phyloP scores from a whole-genome alignment of 1,284 basidiomycete genomes.

The Ceratobasidium theobromae region DNA sequence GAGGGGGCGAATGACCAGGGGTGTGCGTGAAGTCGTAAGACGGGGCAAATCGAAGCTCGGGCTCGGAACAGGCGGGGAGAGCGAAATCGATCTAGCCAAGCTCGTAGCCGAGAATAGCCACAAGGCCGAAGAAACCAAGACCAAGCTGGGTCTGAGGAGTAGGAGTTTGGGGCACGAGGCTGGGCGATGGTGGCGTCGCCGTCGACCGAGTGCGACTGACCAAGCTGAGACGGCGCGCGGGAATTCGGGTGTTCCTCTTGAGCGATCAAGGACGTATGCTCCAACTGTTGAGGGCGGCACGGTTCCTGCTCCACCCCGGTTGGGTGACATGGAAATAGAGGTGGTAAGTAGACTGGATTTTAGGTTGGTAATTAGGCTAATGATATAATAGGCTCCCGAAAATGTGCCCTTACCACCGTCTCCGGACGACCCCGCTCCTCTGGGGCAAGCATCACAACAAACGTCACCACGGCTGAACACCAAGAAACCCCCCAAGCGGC shows the following conservation, averaged over 20 bases:
- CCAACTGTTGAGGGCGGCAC: not conserved
- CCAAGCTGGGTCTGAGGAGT: not conserved
- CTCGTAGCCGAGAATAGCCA: not conserved
- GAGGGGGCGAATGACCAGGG: not conserved
- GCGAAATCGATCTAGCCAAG: conserved; percentile 21
- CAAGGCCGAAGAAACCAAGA: not conserved
- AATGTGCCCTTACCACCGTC: too few relatives aligned
- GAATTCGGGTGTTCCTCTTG: conserved; percentile 10
- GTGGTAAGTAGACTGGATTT: not conserved
- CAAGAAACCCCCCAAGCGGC: conserved; percentile 12
- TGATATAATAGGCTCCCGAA: too few relatives aligned
- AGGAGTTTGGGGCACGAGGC: not conserved
- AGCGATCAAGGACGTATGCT: not conserved
- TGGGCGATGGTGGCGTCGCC: not conserved
- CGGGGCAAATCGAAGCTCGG: conserved; percentile 9
- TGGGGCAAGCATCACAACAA: not conserved
- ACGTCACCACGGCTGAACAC: not conserved
- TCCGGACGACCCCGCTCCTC: too few relatives aligned
- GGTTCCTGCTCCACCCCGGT: not conserved
- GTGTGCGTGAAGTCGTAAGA: conserved; percentile 16
- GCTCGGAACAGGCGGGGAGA: not conserved
- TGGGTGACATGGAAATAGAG: not conserved
- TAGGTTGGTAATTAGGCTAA: too few relatives aligned
- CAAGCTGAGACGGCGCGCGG: not conserved
- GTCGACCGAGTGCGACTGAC: not conserved